Evolutionary conservation across 2,329 filamentous ascomycete genomes (phyloP), one percentile per base, ranked within the genome.

Genomic region (Colletotrichum plurivorum): DNA sequence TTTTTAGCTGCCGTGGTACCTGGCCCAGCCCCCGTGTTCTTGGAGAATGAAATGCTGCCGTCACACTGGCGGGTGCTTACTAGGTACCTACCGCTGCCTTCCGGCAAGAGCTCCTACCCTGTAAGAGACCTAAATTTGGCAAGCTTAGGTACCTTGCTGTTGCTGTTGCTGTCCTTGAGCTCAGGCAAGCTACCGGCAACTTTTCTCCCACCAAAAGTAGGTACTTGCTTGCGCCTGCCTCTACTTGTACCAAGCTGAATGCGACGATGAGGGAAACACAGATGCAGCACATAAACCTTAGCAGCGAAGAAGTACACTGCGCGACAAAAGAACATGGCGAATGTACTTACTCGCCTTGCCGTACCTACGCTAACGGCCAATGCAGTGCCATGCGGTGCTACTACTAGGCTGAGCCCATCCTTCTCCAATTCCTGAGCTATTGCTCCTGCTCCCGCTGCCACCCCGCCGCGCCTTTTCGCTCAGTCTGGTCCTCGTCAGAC

Each of bases 1-100:
- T 48, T 54, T 31, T 48, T 55, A 41, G 25, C n/a, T 12, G 43
- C 8, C 3, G 54, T 16, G 36, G 8, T 45, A 69, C 62, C 7
- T 61, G 61, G 41, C 55, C 66, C 61, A 31, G 49, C 18, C 43
- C 53, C 36, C 41, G 41, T 53, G n/a, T 67, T 51, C 15, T 20
- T 36, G 51, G 41, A 13, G 41, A 43, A n/a, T 43, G 41, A 43
- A 43, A 27, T 41, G 56, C 22, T 48, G 43, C 56, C 27, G 56
- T 49, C 43, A 31, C 22, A 25, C 20, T 22, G 20, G 36, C n/a
- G 2, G 22, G 39, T 46, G 54, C 22, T 46, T 36, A 36, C 31
- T 36, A 46, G 45, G 45, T 46, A 46, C 45, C 45, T 18, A 18
- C 45, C 10, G 8, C 13, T 58, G 51, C 61, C 54, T 48, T 41